phyloP scores from a whole-genome alignment of 441 rosid species.

The Syzygium malaccense region DNA sequence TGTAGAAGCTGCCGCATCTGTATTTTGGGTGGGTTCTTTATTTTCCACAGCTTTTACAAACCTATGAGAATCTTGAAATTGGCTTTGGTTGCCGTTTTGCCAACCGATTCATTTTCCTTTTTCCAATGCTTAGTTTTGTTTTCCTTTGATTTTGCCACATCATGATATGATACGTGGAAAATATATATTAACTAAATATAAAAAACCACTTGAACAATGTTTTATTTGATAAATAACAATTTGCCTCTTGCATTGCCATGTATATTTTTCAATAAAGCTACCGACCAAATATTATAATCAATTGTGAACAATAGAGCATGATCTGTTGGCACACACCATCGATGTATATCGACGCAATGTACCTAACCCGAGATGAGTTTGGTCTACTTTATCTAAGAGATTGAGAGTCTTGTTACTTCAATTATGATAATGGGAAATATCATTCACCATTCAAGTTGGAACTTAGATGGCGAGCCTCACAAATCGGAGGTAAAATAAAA shows the following conservation, averaged over 20 bases:
- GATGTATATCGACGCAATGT: fast-evolving
- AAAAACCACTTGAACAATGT: not conserved
- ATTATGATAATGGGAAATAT: too few relatives aligned
- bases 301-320: not conserved
- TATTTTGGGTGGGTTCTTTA: not conserved
- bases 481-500: not conserved
- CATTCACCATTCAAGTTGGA: not conserved
- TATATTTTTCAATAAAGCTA: not conserved
- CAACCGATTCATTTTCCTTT: not conserved
- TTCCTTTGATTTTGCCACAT: not conserved
- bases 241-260: not conserved
- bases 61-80: not conserved
- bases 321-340: fast-evolving
- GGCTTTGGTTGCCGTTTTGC: not conserved
- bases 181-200: not conserved
- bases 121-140: not conserved
- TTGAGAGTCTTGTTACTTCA: fast-evolving
- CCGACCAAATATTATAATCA: not conserved
- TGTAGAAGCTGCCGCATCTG: not conserved
- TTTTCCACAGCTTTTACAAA: not conserved
- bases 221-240: not conserved
- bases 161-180: not conserved
- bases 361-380: not conserved
- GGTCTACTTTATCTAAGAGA: not conserved
- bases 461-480: not conserved